Conservation (phyloP, 2,329 filamentous ascomycete genomes). For the Cytospora chrysosperma region DNA sequence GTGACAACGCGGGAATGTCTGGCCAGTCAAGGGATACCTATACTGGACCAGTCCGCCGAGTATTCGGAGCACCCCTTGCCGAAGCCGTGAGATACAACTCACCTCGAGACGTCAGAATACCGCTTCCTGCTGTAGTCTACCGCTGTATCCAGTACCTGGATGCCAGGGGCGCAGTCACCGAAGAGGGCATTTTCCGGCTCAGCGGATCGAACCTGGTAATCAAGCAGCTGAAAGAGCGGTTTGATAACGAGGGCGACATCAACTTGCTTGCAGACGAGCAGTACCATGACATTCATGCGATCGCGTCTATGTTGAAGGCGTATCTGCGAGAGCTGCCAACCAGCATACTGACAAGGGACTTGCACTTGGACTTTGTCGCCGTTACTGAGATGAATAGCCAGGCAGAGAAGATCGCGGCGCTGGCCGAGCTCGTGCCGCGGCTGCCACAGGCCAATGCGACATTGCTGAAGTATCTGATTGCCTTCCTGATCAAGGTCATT, state of each 20-base stretch:
- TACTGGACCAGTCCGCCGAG: constrained; percentile 61
- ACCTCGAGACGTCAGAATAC: constrained; percentile 69
- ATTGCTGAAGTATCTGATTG: constrained; percentile 78
- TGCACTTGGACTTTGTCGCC: constrained; percentile 84
- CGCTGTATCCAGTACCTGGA: constrained; percentile 92
- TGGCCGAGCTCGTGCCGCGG: constrained; percentile 75
- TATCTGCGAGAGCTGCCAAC: constrained; percentile 90
- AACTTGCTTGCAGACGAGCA: constrained; percentile 79
- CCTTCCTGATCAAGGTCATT: constrained; percentile 88
- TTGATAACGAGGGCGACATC: constrained; percentile 90
- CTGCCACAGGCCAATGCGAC: constrained; percentile 79
- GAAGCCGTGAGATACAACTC: constrained; percentile 83
- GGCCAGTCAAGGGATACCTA: constrained; percentile 39
- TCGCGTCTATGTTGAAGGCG: constrained; percentile 89
- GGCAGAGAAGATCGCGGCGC: constrained; percentile 71
- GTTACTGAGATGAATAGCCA: constrained; percentile 77
- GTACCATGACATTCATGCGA: constrained; percentile 93
- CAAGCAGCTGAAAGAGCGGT: constrained; percentile 84
- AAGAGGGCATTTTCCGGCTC: constrained; percentile 95
- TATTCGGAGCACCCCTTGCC: constrained; percentile 81
- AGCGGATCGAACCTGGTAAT: constrained; percentile 97
- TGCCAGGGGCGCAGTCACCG: constrained; percentile 73
- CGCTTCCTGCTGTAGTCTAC: constrained; percentile 89
- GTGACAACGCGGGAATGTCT: constrained; percentile 46
- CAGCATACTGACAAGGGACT: constrained; percentile 85